Evolutionary conservation across 208 protist species (phyloP), one percentile per base, ranked within the genome.

Genomic region (Borovskyia barvae): DNA sequence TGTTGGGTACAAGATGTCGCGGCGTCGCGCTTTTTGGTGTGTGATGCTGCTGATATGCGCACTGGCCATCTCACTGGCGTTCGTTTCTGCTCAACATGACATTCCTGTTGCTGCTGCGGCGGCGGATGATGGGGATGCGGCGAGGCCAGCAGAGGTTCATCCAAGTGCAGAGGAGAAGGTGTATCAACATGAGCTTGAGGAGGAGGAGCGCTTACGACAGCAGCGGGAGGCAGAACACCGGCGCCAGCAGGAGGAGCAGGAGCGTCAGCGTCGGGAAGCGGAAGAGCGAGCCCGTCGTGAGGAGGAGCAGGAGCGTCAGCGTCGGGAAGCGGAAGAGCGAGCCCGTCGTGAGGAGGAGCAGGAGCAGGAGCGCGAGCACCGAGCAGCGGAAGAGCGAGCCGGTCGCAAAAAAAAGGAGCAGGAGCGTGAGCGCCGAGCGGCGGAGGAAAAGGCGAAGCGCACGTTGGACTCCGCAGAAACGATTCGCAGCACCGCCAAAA

Each of bases 401-500:
- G 22, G 22, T 15, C 26, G 3, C 17, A 19, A 40, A 32, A 32
- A n/a, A 20, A 36, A 42, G 20, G 50, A 56, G 20, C 7, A 5
- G 9, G 52, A 62, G 43, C 29, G 11, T 2, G 17, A 57, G 30
- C 50, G 46, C 20, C 39, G 35, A 14, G 48, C 28, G 45, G 14
- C 36, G 11, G 50, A 42, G 20, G 66, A 61, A 41, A 56, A 28
- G 50, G 20, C 20, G 11, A 65, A 60, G 54, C 59, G 45, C 24
- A 54, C 37, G 43, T 22, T 71, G 0, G 63, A 72, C 32, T 45
- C 65, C 0, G 50, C 67, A 4, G 54, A 58, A 11, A 15, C 24
- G 51, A 69, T 73, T 39, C 72, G 62, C 8, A 30, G 19, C 29
- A 19, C 50, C 0, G 72, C 72, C 3, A 62, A 58, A 57, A 39